phyloP scores from a whole-genome alignment of 1,284 basidiomycete genomes.

The Puccinia triticina region DNA sequence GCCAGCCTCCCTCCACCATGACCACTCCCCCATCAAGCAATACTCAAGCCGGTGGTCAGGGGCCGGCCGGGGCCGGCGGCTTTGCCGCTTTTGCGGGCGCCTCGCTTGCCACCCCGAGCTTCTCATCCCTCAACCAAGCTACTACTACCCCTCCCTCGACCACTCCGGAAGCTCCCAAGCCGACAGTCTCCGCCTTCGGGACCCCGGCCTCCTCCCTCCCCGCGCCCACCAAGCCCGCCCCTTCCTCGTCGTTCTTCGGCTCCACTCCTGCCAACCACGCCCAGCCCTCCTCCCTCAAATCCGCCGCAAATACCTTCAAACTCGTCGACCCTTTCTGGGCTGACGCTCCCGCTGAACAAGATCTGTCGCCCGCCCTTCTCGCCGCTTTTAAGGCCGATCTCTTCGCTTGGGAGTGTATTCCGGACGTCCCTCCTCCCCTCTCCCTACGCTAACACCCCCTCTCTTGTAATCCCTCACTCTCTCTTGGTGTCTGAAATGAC shows the following conservation, averaged over 20 bases:
- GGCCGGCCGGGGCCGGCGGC: not conserved
- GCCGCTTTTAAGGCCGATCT: slow-evolving; percentile 25
- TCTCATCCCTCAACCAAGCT: not conserved
- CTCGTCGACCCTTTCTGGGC: slow-evolving; percentile 35
- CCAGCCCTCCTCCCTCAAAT: not conserved
- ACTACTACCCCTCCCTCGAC: not conserved
- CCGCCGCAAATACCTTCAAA: slow-evolving; percentile 7
- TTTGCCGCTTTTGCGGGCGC: slow-evolving; percentile 28
- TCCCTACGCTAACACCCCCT: slow-evolving; percentile 13
- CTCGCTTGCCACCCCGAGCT: not conserved
- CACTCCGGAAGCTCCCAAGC: not conserved
- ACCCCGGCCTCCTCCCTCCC: not conserved
- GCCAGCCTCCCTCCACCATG: not conserved
- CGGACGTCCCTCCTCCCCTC: slow-evolving; percentile 45
- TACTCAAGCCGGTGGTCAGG: not conserved
- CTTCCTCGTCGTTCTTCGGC: not conserved
- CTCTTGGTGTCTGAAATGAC: too few species aligned
- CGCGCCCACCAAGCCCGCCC: not conserved
- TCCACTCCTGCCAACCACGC: not conserved
- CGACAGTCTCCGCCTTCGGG: not conserved
- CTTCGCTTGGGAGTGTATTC: slow-evolving; percentile 40
- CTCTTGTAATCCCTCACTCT: not conserved
- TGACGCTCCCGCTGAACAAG: slow-evolving; percentile 33
- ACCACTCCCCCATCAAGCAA: slow-evolving; percentile 5
- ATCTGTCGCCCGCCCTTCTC: slow-evolving; percentile 17